Base-by-base conservation (phyloP, 2,329 filamentous ascomycete genomes). In the Nigrospora osmanthi region DNA sequence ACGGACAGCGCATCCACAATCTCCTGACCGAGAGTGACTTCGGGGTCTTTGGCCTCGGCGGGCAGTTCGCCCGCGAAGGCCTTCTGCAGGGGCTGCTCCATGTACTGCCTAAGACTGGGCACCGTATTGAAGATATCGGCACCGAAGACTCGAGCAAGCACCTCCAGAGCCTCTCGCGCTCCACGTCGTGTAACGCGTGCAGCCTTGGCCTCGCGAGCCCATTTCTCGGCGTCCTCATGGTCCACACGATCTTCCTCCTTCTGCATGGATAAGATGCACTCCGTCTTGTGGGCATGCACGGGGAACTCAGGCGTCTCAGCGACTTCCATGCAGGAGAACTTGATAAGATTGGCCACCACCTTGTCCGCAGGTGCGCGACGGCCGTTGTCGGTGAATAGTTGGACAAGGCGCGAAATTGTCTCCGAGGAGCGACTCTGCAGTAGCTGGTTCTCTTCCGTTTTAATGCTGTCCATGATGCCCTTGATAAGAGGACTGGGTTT, bases 221-320 rank as follows among this genome's bases (percentile, higher is more conserved):
- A 97, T 59, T 89, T 90, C 31, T 81, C 89, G 23, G 89, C 88
- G 68, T 97, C 91, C 6, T 59, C 59, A 56, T 96, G 90, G 55
- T 98, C 93, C 52, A 90, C 84, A 38, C 93, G 80, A 58, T 98
- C 93, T 65, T 98, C 93, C 60, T 98, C 93, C 66, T 98, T 98
- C 55, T 91, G 88, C 64, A 98, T 82, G 0, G 93, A 97, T 14
- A 98, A 69, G 45, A 98, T 93, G 13, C 85, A 84, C 51, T 83
- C 81, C 38, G 84, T 86, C 58, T 94, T 84, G 37, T 73, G 64
- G 2, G 85, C 86, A 57, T 97, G 93, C 28, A 87, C 83, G 5
- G 84, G 81, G 61, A 97, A 97, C 58, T 97, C 93, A 0, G 93
- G 93, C 0, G 94, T 98, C 64, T 98, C 94, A 0, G 93, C 91